phyloP scores from a whole-genome alignment of 2,329 filamentous ascomycete genomes.

The Phialophora chinensis region DNA sequence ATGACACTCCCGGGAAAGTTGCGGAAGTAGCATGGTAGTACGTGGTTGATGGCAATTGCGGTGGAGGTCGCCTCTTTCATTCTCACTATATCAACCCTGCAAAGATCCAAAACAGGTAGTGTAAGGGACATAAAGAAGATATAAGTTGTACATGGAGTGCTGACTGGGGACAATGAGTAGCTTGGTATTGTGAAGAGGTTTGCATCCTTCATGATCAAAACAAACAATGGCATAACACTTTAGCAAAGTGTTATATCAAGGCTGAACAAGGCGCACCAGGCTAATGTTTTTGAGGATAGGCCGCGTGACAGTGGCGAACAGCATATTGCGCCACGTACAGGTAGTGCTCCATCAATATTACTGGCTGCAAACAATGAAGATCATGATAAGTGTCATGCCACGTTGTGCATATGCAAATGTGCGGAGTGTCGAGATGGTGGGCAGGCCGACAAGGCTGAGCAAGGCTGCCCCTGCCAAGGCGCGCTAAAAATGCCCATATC shows the following conservation, averaged over 20 bases:
- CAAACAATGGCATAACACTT: background rate
- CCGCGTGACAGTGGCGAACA: background rate
- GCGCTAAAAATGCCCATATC: background rate
- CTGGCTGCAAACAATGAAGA: background rate
- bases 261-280: background rate
- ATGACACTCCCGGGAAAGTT: background rate
- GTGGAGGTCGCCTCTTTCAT: background rate
- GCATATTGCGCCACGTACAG: background rate
- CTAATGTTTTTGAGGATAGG: background rate
- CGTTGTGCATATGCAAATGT: background rate
- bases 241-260: background rate
- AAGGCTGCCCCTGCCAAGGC: conserved; percentile 9
- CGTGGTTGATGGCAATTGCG: background rate
- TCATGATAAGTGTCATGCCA: background rate
- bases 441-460: background rate
- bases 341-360: background rate
- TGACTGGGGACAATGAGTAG: background rate
- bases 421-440: background rate
- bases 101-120: background rate
- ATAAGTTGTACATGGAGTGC: background rate
- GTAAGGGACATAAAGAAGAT: background rate
- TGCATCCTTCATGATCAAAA: background rate
- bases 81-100: background rate
- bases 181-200: background rate
- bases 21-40: background rate